Percentiles rank a stretch among this genome's conserved stretches.
phyloP scores from a whole-genome alignment of 2,329 filamentous ascomycete species.

The Pseudocercospora crystallina region DNA sequence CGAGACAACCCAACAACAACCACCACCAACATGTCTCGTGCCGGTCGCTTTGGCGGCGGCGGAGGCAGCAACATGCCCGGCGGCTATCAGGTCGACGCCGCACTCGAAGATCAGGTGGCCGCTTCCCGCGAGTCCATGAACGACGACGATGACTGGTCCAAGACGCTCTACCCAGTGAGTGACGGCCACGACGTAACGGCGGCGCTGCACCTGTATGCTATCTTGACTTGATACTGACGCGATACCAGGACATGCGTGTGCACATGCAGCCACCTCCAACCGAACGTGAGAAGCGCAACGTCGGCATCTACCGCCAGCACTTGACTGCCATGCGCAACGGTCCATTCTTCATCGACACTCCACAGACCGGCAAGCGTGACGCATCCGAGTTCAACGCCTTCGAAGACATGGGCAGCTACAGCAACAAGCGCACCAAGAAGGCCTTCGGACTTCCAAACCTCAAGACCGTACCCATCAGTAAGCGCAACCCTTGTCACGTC shows the following conservation, averaged over 20 bases:
- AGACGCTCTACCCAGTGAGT: conserved; percentile 23
- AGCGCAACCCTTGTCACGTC: background rate
- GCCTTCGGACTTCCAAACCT: conserved; percentile 46
- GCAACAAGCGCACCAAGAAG: conserved; percentile 36
- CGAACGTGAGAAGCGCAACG: conserved; percentile 13
- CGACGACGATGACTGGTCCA: conserved; percentile 20
- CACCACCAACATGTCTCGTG: conserved; percentile 17
- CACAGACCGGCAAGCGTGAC: conserved; percentile 47
- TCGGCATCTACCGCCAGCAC: conserved; percentile 15
- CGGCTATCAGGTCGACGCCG: conserved; percentile 22
- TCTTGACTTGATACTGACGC: conserved; percentile 1
- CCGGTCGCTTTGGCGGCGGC: conserved; percentile 13
- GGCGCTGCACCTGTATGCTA: no score
- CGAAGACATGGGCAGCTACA: conserved; percentile 47
- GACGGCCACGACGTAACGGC: background rate
- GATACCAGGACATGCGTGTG: conserved; percentile 10
- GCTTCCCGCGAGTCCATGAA: conserved; percentile 13
- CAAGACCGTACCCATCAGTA: conserved; percentile 43
- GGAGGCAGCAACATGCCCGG: conserved; percentile 12
- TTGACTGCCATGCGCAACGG: conserved; percentile 19
- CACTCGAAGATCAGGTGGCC: conserved; percentile 22
- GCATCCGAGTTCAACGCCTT: conserved; percentile 57
- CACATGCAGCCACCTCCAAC: conserved; percentile 14
- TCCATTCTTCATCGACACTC: conserved; percentile 23
- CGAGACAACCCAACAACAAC: background rate